A percentile compares a stretch with the other conserved stretches of the same genome.
phyloP scores from a whole-genome alignment of 2,329 filamentous ascomycete genomes.

The Hypomyces perniciosus region DNA sequence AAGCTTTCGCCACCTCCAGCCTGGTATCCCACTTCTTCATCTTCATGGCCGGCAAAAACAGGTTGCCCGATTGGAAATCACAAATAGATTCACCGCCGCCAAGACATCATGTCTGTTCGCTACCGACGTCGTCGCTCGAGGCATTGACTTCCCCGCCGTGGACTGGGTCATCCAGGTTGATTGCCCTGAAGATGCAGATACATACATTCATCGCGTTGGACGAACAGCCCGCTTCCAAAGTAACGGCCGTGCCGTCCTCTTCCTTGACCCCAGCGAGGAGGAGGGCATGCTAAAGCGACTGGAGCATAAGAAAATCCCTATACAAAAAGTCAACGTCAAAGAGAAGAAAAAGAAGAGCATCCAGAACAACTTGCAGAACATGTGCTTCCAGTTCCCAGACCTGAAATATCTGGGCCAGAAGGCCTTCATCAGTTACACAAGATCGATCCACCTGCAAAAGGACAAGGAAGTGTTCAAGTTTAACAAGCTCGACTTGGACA shows the following conservation, averaged over 20 bases:
- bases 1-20: slow-evolving; percentile 84
- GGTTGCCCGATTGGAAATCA: slow-evolving; percentile 79
- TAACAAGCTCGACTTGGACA: slow-evolving; percentile 75
- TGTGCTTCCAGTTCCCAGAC: slow-evolving; percentile 93
- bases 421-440: slow-evolving; percentile 84
- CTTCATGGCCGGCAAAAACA: slow-evolving; percentile 94
- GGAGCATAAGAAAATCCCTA: slow-evolving; percentile 82
- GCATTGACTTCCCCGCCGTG: slow-evolving; percentile 91
- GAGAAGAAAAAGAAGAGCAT: slow-evolving; percentile 86
- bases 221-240: slow-evolving; percentile 91
- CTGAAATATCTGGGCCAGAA: slow-evolving; percentile 95
- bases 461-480: slow-evolving; percentile 90
- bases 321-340: slow-evolving; percentile 79
- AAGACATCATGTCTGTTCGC: slow-evolving; percentile 87
- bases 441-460: slow-evolving; percentile 79
- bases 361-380: slow-evolving; percentile 77
- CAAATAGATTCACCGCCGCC: slow-evolving; percentile 70
- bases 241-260: slow-evolving; percentile 80
- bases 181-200: slow-evolving; percentile 92
- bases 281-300: slow-evolving; percentile 81
- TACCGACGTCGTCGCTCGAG: slow-evolving; percentile 89
- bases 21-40: slow-evolving; percentile 87
- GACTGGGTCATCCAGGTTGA: slow-evolving; percentile 99
- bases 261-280: slow-evolving; percentile 89
- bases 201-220: slow-evolving; percentile 94